phyloP scores from a whole-genome alignment of 306 rosid genomes.

The Cucumis cinereus region DNA sequence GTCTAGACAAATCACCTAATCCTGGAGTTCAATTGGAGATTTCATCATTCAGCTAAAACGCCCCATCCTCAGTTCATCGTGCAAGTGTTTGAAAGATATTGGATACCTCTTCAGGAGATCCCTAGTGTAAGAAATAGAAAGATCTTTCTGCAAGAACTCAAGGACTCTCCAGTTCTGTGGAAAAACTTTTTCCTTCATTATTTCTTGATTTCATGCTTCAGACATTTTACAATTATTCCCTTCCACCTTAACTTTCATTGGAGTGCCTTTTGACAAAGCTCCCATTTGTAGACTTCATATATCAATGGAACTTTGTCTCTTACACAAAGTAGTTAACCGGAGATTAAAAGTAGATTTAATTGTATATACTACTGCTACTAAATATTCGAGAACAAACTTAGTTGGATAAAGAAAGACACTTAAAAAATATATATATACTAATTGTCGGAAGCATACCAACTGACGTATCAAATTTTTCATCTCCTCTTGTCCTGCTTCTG shows the following conservation, averaged over 20 bases:
- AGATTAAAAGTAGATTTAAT: neutral
- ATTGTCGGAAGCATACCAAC: slow-evolving; percentile 45
- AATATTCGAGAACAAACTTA: neutral
- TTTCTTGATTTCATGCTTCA: neutral
- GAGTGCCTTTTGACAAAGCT: neutral
- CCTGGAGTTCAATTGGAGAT: neutral
- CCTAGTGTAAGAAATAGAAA: neutral
- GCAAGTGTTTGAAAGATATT: neutral
- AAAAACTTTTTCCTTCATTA: neutral
- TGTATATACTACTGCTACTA: neutral
- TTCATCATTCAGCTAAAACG: neutral
- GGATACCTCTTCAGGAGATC: neutral
- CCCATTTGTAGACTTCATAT: neutral
- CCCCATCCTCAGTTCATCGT: neutral
- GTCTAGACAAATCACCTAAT: too few relatives aligned
- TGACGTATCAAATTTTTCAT: slow-evolving; percentile 82
- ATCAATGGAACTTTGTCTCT: neutral
- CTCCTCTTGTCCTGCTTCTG: slow-evolving; percentile 79
- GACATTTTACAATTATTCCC: neutral
- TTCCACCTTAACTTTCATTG: neutral
- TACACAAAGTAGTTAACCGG: neutral
- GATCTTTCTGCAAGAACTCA: neutral
- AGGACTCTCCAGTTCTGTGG: neutral
- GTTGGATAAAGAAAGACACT: neutral
- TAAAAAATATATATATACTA: neutral